Evolutionary conservation across 2,329 filamentous ascomycete genomes (phyloP).

Genomic region (Fusarium pseudocircinatum): DNA sequence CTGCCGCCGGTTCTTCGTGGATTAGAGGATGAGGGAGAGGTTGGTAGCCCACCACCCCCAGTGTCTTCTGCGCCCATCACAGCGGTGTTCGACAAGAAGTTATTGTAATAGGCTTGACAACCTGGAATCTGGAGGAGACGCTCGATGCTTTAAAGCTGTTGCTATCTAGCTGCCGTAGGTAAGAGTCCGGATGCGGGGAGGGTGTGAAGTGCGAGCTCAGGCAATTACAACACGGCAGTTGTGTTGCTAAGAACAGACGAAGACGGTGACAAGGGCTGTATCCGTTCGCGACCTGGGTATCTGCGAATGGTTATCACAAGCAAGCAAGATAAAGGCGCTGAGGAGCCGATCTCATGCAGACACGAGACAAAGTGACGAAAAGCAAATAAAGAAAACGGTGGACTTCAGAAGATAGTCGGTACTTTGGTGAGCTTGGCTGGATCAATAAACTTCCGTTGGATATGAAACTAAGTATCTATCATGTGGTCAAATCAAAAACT

Average conservation of each 20-base stretch:
- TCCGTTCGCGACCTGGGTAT: background rate
- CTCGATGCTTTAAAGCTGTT: conserved; percentile 16
- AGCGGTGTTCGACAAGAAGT: conserved; percentile 1
- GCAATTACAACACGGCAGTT: conserved; percentile 10
- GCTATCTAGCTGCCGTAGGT: conserved; percentile 3
- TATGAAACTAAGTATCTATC: conserved; percentile 34
- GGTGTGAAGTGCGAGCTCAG: background rate
- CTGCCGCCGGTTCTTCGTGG: conserved; percentile 16
- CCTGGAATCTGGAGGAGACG: conserved; percentile 6
- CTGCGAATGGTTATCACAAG: conserved; percentile 22
- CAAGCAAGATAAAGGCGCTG: background rate
- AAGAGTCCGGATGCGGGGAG: conserved; percentile 26
- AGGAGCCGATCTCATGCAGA: background rate
- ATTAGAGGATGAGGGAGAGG: conserved; percentile 11
- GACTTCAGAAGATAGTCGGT: background rate
- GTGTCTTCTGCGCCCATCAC: conserved; percentile 27
- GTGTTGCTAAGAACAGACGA: background rate
- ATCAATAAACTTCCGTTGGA: conserved; percentile 25
- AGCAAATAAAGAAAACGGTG: background rate
- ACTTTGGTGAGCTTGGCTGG: background rate
- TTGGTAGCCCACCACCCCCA: conserved; percentile 2
- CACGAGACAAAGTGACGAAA: background rate
- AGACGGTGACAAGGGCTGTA: conserved; percentile 11
- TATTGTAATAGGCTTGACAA: conserved; percentile 2
- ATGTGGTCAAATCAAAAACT: conserved; percentile 37